phyloP scores from a whole-genome alignment of 208 protist genomes.

The Trypanosoma boissoni region DNA sequence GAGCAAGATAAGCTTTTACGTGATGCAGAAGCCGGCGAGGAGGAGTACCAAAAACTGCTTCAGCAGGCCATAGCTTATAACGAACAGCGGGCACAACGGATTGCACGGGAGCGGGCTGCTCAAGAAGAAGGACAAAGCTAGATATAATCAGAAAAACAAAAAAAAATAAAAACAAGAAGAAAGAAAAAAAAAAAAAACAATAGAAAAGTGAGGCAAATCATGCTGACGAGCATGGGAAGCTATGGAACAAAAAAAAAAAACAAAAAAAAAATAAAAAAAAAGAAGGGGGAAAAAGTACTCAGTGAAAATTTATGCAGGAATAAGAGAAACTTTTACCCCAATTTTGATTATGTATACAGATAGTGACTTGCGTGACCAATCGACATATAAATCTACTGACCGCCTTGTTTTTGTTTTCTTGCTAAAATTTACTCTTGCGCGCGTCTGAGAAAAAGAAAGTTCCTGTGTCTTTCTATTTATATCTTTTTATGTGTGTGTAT shows the following conservation, averaged over 20 bases:
- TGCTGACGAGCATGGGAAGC: neutral
- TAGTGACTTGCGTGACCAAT: too few species aligned
- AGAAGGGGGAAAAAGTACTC: neutral
- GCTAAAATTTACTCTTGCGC: too few species aligned
- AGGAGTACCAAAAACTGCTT: slow-evolving; percentile 59
- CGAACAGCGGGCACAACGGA: slow-evolving; percentile 44
- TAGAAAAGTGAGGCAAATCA: neutral
- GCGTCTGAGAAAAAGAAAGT: too few species aligned
- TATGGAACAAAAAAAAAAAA: neutral
- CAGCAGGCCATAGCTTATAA: slow-evolving; percentile 59
- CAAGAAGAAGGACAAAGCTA: neutral
- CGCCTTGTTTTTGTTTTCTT: too few species aligned
- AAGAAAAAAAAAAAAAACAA: slow-evolving; percentile 2
- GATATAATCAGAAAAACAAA: slow-evolving; percentile 17
- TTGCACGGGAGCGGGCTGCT: slow-evolving; percentile 34
- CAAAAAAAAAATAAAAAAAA: slow-evolving; percentile 6
- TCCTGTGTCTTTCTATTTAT: neutral
- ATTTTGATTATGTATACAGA: too few species aligned
- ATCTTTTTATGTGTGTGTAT: neutral
- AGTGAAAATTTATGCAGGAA: too few species aligned
- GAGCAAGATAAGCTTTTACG: slow-evolving; percentile 45
- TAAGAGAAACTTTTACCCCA: too few species aligned
- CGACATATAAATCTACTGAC: too few species aligned
- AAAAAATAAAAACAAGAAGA: slow-evolving; percentile 11
- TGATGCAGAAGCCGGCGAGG: slow-evolving; percentile 31